phyloP scores from a whole-genome alignment of 2,329 filamentous ascomycete genomes.

The Phialemoniopsis sp. region DNA sequence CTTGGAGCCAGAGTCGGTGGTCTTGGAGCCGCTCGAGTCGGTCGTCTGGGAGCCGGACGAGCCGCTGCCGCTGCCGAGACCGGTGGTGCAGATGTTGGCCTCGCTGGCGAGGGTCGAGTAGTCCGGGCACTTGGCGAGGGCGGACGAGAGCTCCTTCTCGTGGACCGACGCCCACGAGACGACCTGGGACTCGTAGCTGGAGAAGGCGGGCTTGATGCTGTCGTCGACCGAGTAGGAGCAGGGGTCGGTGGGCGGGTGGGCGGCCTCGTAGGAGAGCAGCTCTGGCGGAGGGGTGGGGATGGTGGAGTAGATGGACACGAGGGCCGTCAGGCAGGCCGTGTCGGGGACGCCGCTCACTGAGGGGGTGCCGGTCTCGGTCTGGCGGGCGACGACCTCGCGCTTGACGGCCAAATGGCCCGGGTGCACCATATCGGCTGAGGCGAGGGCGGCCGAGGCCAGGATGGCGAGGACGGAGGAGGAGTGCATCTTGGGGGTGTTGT shows the following conservation, averaged over 20 bases:
- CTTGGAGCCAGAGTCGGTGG: too few relatives aligned
- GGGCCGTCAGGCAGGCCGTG: slow-evolving; percentile 10
- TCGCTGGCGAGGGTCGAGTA: slow-evolving; percentile 9
- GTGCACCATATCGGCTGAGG: slow-evolving; percentile 9
- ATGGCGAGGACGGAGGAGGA: slow-evolving; percentile 15
- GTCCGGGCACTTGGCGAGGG: slow-evolving; percentile 17
- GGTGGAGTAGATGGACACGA: slow-evolving; percentile 11
- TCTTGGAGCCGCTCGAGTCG: slow-evolving; percentile 1
- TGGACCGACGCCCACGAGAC: slow-evolving; percentile 15
- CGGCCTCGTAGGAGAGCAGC: slow-evolving; percentile 11
- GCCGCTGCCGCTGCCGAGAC: slow-evolving; percentile 1
- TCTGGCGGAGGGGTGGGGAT: slow-evolving; percentile 17
- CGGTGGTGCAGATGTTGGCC: slow-evolving; percentile 3
- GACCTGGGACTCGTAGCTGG: slow-evolving; percentile 13
- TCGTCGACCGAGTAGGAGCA: slow-evolving; percentile 18
- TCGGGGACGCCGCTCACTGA: slow-evolving; percentile 2
- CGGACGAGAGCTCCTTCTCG: slow-evolving; percentile 12
- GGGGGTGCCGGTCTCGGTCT: slow-evolving; percentile 11
- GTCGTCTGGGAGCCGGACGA: slow-evolving; percentile 1
- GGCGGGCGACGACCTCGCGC: slow-evolving; percentile 15
- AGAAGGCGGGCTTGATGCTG: slow-evolving; percentile 11
- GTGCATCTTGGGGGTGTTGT: slow-evolving; percentile 9
- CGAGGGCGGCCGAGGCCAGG: slow-evolving; percentile 14
- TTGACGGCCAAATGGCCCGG: slow-evolving; percentile 7
- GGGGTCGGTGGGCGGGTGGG: slow-evolving; percentile 12